phyloP scores from a whole-genome alignment of 257 asterid genomes.

The Jasminum sambac region DNA sequence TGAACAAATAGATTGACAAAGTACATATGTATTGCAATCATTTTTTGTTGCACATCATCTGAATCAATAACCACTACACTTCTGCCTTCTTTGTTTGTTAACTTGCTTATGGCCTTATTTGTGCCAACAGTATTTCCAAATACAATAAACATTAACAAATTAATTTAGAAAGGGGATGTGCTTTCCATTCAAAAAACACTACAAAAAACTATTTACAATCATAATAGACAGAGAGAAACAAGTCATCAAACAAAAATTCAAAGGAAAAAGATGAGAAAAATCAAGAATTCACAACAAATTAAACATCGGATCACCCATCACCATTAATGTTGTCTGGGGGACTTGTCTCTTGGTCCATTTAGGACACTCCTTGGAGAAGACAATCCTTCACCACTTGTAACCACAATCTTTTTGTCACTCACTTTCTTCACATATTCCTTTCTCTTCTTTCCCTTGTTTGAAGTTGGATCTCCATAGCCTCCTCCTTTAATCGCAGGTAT shows the following conservation, averaged over 20 bases:
- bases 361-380: conserved; percentile 27
- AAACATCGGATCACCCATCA: background rate
- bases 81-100: no score
- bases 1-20: no score
- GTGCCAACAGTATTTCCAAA: no score
- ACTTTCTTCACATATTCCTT: background rate
- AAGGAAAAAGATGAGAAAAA: background rate
- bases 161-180: no score
- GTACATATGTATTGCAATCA: no score
- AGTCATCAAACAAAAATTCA: background rate
- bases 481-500: conserved; percentile 35
- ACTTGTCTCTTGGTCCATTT: conserved; percentile 23
- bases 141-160: no score
- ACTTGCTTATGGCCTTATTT: no score
- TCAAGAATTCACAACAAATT: background rate
- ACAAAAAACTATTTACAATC: no score
- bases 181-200: no score
- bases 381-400: background rate
- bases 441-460: conserved; percentile 18
- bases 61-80: no score
- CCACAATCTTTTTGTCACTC: background rate
- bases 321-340: background rate
- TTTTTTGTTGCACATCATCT: no score
- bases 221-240: no score
- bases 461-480: conserved; percentile 15